Evolutionary conservation across 495 filamentous ascomycete genomes (phyloP).

Genomic region (Glonium stellatum): DNA sequence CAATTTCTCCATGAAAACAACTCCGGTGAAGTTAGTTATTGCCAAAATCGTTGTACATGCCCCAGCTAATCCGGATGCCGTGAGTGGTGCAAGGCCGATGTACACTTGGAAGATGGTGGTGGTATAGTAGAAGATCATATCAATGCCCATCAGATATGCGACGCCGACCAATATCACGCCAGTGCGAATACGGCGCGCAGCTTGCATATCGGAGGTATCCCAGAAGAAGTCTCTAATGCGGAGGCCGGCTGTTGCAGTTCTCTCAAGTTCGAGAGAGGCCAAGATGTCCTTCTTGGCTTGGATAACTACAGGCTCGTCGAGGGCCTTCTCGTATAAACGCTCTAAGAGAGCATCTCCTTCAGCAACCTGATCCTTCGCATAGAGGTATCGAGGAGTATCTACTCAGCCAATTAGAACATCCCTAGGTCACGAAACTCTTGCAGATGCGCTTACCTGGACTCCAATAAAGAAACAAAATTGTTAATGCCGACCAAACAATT

Average conservation of each 20-base stretch:
- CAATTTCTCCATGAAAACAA: constrained; percentile 18
- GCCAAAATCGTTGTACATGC: constrained; percentile 14
- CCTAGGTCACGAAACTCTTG: too few species aligned
- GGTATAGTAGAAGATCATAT: constrained; percentile 25
- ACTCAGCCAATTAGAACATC: background rate
- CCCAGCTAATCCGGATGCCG: constrained; percentile 16
- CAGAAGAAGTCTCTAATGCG: constrained; percentile 20
- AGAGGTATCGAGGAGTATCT: constrained; percentile 14
- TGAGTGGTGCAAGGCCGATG: constrained; percentile 14
- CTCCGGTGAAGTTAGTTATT: constrained; percentile 12
- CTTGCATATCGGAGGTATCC: constrained; percentile 16
- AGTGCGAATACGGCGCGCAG: constrained; percentile 21
- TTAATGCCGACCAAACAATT: constrained; percentile 11
- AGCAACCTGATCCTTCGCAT: background rate
- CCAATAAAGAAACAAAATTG: background rate
- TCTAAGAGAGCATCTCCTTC: constrained; percentile 8
- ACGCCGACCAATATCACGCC: constrained; percentile 19
- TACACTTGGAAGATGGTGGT: constrained; percentile 25
- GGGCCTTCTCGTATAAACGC: constrained; percentile 6
- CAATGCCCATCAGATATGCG: constrained; percentile 23
- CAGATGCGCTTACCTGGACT: background rate
- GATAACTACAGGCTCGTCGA: background rate
- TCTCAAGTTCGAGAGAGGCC: constrained; percentile 5
- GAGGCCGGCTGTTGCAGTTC: constrained; percentile 2
- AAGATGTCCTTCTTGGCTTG: constrained; percentile 11